Evolutionary conservation across 2,329 filamentous ascomycete genomes (phyloP).

Genomic region (Chrysosporium keratinophilum): DNA sequence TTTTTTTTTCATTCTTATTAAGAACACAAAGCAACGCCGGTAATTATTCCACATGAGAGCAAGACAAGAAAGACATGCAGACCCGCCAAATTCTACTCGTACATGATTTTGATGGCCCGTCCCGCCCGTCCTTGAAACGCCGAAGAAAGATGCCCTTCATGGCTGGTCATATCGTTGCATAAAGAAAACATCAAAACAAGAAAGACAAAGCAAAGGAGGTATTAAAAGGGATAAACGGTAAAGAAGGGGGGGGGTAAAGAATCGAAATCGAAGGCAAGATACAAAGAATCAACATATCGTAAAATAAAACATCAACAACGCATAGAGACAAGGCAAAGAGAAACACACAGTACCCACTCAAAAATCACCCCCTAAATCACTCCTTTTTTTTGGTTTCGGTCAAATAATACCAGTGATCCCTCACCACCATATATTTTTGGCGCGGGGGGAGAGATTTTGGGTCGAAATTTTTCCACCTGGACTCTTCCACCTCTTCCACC

Average conservation of each 20-base stretch:
- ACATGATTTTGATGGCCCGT: not conserved
- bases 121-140: conserved; percentile 2
- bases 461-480: not conserved
- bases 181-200: not conserved
- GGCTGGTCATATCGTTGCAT: conserved; percentile 1
- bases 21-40: not conserved
- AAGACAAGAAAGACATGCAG: not conserved
- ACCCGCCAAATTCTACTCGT: conserved; percentile 5
- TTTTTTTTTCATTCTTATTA: not conserved
- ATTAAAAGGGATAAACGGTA: not conserved
- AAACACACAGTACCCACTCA: not conserved
- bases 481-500: not conserved
- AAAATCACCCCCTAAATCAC: not conserved
- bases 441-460: not conserved
- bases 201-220: not conserved
- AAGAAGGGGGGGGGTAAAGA: not conserved
- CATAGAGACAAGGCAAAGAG: not conserved
- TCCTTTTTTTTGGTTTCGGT: not conserved
- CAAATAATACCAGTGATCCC: conserved; percentile 6
- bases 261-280: not conserved
- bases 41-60: not conserved
- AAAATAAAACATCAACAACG: not conserved
- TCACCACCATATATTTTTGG: not conserved
- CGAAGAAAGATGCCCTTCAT: conserved; percentile 4
- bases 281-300: not conserved